Evolutionary conservation across 345 rosid genomes (phyloP).

Genomic region (Camelina sativa): DNA sequence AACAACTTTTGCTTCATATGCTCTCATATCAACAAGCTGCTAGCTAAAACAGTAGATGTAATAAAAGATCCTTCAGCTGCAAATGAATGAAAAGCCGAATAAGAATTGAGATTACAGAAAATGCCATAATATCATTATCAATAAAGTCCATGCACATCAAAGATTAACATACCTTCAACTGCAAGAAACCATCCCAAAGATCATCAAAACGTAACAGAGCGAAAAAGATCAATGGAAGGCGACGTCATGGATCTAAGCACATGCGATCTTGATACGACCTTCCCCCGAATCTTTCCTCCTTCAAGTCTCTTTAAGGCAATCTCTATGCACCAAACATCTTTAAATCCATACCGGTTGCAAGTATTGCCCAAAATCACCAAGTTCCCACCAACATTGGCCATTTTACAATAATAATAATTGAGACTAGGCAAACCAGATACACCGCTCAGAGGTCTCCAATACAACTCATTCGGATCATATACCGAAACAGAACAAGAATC

Average conservation of each 20-base stretch:
- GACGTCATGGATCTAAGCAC: neutral
- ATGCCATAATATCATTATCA: neutral
- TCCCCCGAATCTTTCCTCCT: neutral
- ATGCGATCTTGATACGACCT: neutral
- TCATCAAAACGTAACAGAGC: neutral
- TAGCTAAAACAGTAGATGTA: neutral
- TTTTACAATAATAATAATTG: neutral
- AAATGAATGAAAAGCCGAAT: neutral
- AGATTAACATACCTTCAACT: neutral
- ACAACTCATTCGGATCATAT: neutral
- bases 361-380: no score
- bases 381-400: no score
- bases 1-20: neutral
- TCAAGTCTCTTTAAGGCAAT: neutral
- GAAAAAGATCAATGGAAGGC: neutral
- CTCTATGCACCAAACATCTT: neutral
- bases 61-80: slow-evolving; percentile 3
- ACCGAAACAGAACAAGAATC: neutral
- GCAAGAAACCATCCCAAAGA: neutral
- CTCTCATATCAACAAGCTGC: neutral
- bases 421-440: neutral
- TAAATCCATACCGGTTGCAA: no score
- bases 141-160: neutral
- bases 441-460: neutral
- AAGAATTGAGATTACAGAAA: neutral